These are phyloP conservation scores for Capillidium rhysosporum DNA, from an alignment of 371 early-diverging fungal genomes.

Conservation along the genomic window DNA sequence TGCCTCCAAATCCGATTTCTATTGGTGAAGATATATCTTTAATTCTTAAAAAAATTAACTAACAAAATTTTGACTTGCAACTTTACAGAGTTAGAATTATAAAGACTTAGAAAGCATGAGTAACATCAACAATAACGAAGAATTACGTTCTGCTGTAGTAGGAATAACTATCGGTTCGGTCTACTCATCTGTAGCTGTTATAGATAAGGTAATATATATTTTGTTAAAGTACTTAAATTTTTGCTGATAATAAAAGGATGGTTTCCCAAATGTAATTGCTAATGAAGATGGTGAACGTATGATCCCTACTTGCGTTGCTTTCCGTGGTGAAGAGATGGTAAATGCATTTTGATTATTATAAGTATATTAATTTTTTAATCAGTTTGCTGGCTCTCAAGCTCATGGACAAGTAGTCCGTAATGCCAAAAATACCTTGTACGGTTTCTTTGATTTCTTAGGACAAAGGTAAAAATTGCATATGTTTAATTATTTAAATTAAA, in stretches of 20 bases:
- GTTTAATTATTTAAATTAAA: not conserved
- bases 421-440: constrained; percentile 64
- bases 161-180: constrained; percentile 82
- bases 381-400: constrained; percentile 86
- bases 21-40: no score
- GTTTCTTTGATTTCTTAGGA: constrained; percentile 73
- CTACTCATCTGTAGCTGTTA: constrained; percentile 73
- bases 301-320: constrained; percentile 81
- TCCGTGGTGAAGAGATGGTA: constrained; percentile 76
- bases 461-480: constrained; percentile 25
- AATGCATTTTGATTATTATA: not conserved
- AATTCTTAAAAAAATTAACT: no score
- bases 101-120: constrained; percentile 9
- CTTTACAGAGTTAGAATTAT: constrained; percentile 7
- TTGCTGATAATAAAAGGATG: constrained; percentile 31
- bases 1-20: no score
- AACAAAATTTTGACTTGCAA: no score
- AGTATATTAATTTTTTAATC: constrained; percentile 3
- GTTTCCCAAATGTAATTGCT: constrained; percentile 78
- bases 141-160: constrained; percentile 19
- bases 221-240: not conserved
- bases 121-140: not conserved
- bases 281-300: constrained; percentile 95
- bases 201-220: constrained; percentile 41
- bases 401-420: constrained; percentile 75